A percentile compares a stretch with the other conserved stretches of the same genome.
Evolutionary conservation across 1,284 basidiomycete species (phyloP).

Genomic region (Malassezia sp.): DNA sequence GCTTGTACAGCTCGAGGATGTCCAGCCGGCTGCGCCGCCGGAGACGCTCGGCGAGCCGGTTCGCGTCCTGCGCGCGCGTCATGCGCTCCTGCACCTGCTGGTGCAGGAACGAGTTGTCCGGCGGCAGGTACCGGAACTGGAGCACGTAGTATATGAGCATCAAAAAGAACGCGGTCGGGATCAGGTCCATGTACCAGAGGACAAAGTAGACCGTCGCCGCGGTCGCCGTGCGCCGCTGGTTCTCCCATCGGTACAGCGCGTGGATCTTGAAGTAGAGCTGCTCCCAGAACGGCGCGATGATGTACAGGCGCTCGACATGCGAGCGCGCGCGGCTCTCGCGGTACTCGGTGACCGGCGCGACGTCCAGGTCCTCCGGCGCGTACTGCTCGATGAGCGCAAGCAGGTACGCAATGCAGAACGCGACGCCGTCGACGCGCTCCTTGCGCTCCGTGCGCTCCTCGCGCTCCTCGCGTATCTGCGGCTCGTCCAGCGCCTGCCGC

Average conservation of each 20-base stretch:
- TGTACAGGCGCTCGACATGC: constrained; percentile 42
- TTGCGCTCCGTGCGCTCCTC: neutral
- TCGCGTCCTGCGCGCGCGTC: constrained; percentile 40
- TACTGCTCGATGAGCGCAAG: constrained; percentile 39
- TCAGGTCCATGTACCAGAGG: constrained; percentile 43
- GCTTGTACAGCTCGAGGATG: constrained; percentile 40
- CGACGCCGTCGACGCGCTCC: constrained; percentile 38
- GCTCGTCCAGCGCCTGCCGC: no score
- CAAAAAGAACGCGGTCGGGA: constrained; percentile 41
- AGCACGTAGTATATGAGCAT: constrained; percentile 37
- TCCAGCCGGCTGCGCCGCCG: constrained; percentile 39
- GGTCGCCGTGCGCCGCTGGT: constrained; percentile 23
- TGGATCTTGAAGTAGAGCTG: constrained; percentile 24
- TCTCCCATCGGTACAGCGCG: constrained; percentile 24
- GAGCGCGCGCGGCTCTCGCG: constrained; percentile 38
- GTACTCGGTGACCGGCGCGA: constrained; percentile 34
- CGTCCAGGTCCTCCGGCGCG: constrained; percentile 43
- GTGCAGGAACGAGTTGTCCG: constrained; percentile 39
- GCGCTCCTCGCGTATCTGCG: no score
- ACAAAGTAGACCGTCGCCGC: constrained; percentile 45
- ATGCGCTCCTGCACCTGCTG: constrained; percentile 39
- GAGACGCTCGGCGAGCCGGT: constrained; percentile 37
- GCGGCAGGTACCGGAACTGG: constrained; percentile 45
- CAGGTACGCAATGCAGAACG: constrained; percentile 43
- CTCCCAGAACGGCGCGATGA: constrained; percentile 46